A percentile compares a stretch with the other conserved stretches of the same genome.
Evolutionary conservation across 139 green algal genomes (phyloP).

Genomic region (Pedinophyceae sp.): DNA sequence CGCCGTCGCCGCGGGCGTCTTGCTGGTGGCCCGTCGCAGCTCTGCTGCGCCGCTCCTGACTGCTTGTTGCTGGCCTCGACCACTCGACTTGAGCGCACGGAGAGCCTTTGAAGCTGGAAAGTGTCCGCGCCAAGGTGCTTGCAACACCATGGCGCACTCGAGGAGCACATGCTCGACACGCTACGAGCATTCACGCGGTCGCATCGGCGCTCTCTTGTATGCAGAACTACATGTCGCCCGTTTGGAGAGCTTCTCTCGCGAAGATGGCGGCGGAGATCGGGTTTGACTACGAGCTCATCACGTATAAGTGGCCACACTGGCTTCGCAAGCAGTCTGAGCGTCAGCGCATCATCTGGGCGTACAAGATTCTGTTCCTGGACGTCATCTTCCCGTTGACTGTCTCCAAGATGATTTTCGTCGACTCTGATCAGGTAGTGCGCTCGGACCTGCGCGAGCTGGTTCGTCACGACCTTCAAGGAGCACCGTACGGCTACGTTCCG

Average conservation of each 20-base stretch:
- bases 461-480: slow-evolving; percentile 33
- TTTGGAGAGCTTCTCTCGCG: slow-evolving; percentile 60
- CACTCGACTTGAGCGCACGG: background rate
- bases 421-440: slow-evolving; percentile 89
- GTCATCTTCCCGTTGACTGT: slow-evolving; percentile 89
- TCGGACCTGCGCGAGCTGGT: slow-evolving; percentile 80
- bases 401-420: slow-evolving; percentile 82
- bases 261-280: slow-evolving; percentile 67
- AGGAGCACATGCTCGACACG: background rate
- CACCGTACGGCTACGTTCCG: slow-evolving; percentile 86
- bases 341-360: slow-evolving; percentile 86
- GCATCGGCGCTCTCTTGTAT: too few species aligned
- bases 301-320: slow-evolving; percentile 97
- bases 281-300: slow-evolving; percentile 92
- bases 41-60: background rate
- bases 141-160: background rate
- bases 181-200: background rate
- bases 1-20: slow-evolving; percentile 28
- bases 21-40: background rate
- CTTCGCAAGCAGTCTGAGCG: slow-evolving; percentile 90
- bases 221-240: too few species aligned
- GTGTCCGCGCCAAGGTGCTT: background rate
- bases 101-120: background rate
- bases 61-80: background rate
- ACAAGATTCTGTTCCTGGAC: slow-evolving; percentile 98